Evolutionary conservation across 768 basidiomycete species (phyloP).

Genomic region (Pleurotus tuoliensis): DNA sequence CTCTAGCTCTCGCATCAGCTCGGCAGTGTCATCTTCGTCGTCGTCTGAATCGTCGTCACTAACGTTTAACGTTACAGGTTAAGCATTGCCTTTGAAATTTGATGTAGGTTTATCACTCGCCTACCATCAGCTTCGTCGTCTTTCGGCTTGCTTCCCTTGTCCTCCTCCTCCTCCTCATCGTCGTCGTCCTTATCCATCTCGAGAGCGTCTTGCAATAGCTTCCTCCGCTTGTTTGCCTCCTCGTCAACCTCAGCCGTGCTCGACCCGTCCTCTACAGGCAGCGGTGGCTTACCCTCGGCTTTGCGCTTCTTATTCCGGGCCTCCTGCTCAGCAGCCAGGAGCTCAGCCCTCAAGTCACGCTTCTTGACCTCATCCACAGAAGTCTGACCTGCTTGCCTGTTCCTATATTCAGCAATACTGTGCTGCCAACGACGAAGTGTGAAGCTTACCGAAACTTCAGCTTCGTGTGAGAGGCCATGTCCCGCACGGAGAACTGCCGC

Average conservation of each 20-base stretch:
- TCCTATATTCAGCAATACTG: neutral
- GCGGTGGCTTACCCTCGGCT: conserved; percentile 67
- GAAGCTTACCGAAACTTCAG: conserved; percentile 86
- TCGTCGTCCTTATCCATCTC: conserved; percentile 91
- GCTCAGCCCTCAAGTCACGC: conserved; percentile 78
- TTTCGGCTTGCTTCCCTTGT: conserved; percentile 30
- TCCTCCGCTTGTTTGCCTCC: conserved; percentile 79
- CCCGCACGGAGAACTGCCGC: conserved; percentile 87
- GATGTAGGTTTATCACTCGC: conserved; percentile 19
- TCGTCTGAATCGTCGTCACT: conserved; percentile 41
- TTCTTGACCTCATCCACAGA: conserved; percentile 71
- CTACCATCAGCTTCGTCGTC: conserved; percentile 42
- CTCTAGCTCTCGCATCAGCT: conserved; percentile 93
- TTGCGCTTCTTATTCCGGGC: conserved; percentile 89
- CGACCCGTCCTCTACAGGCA: conserved; percentile 34
- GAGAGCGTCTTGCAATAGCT: conserved; percentile 79
- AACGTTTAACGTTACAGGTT: conserved; percentile 16
- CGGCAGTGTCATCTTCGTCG: conserved; percentile 90
- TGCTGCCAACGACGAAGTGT: neutral
- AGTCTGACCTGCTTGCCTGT: conserved; percentile 87
- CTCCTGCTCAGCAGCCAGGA: conserved; percentile 83
- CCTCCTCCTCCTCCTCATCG: conserved; percentile 55
- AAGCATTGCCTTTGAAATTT: no score
- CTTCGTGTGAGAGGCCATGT: conserved; percentile 94
- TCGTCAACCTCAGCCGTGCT: conserved; percentile 37